phyloP scores from a whole-genome alignment of 768 basidiomycete genomes.

The Galerina marginata region DNA sequence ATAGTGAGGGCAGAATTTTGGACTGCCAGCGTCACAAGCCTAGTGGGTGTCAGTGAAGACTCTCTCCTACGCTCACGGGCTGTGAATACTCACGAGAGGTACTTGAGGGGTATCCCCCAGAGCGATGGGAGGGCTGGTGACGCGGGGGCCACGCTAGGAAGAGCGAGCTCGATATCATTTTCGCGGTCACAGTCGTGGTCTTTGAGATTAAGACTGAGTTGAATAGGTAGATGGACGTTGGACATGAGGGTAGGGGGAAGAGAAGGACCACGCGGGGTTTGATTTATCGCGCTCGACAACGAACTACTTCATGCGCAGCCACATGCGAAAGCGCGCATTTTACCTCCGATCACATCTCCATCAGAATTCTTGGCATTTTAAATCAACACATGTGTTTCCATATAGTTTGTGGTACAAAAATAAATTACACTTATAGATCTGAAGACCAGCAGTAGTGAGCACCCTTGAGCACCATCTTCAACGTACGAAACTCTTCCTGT shows the following conservation, averaged over 20 bases:
- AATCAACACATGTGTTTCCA: background rate
- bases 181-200: constrained; percentile 39
- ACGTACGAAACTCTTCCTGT: constrained; percentile 50
- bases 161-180: constrained; percentile 50
- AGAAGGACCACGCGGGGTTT: constrained; percentile 5
- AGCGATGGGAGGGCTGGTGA: constrained; percentile 53
- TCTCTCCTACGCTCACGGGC: background rate
- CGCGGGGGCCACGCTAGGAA: constrained; percentile 30
- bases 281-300: background rate
- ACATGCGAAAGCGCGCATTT: background rate
- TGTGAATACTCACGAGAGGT: constrained; percentile 66
- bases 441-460: no score
- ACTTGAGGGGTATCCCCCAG: constrained; percentile 78
- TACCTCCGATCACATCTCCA: background rate
- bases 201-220: constrained; percentile 34
- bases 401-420: background rate
- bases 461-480: constrained; percentile 8
- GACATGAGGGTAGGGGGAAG: constrained; percentile 30
- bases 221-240: constrained; percentile 22
- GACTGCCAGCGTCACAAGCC: constrained; percentile 83
- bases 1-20: constrained; percentile 92
- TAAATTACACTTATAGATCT: constrained; percentile 6
- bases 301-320: constrained; percentile 22
- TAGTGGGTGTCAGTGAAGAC: constrained; percentile 31
- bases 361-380: constrained; percentile 1